Conservation (phyloP, 2,329 filamentous ascomycete species). For the Aureobasidium sp. region DNA sequence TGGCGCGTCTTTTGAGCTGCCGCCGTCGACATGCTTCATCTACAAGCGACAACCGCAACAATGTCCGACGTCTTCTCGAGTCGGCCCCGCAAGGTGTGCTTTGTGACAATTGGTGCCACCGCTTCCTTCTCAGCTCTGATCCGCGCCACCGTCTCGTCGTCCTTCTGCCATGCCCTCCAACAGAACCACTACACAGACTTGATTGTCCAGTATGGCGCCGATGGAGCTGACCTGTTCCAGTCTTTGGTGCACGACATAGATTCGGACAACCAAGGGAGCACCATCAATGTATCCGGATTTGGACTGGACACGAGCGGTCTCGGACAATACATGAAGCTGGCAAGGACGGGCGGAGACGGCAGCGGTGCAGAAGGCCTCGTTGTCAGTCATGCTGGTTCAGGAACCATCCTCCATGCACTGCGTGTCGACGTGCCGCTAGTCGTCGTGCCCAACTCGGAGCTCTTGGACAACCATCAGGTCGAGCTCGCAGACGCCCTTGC, state of each 20-base stretch:
- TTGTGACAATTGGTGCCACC: constrained; percentile 90
- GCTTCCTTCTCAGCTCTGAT: constrained; percentile 73
- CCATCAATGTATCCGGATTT: constrained; percentile 54
- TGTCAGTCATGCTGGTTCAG: constrained; percentile 86
- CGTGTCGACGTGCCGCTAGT: constrained; percentile 69
- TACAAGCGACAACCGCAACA: background rate
- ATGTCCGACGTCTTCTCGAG: background rate
- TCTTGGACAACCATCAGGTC: constrained; percentile 86
- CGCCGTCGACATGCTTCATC: background rate
- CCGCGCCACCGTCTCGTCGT: constrained; percentile 52
- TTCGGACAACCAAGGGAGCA: constrained; percentile 14
- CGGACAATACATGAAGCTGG: constrained; percentile 50
- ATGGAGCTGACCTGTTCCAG: constrained; percentile 49
- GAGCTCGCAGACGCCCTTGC: constrained; percentile 76
- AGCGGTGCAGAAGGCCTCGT: constrained; percentile 58
- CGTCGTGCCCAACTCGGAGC: constrained; percentile 74
- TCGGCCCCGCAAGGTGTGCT: constrained; percentile 48
- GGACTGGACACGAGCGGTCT: constrained; percentile 59
- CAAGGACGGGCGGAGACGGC: constrained; percentile 35
- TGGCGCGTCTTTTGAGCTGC: background rate
- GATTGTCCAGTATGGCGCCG: constrained; percentile 72
- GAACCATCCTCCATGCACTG: constrained; percentile 78
- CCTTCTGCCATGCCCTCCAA: constrained; percentile 57
- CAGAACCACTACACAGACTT: constrained; percentile 61
- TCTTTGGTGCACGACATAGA: constrained; percentile 17